A percentile compares a stretch with the other conserved stretches of the same genome.
These are phyloP conservation scores for Aspergillus steynii DNA, from an alignment of 495 filamentous ascomycete genomes.

Conservation along the genomic window DNA sequence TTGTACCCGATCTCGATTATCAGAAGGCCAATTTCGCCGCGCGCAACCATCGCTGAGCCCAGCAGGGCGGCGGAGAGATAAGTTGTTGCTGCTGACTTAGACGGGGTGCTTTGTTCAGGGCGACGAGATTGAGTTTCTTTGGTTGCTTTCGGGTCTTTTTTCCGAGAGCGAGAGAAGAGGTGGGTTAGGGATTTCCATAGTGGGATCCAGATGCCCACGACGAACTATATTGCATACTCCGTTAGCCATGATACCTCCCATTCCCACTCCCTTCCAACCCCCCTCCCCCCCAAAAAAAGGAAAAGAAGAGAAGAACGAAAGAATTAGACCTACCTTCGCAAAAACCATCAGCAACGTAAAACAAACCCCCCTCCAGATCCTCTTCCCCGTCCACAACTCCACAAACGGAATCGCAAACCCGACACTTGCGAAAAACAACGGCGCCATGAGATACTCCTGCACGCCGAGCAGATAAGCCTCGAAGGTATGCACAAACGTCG, in stretches of 20 bases:
- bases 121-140: neutral
- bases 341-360: conserved; percentile 67
- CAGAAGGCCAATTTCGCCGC: conserved; percentile 77
- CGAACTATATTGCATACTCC: conserved; percentile 18
- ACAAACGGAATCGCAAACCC: conserved; percentile 75
- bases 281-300: neutral
- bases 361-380: conserved; percentile 69
- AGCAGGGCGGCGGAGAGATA: conserved; percentile 42
- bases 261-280: neutral
- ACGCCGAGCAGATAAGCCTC: conserved; percentile 33
- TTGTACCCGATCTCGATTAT: conserved; percentile 66
- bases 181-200: conserved; percentile 11
- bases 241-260: neutral
- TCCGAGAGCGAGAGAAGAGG: neutral
- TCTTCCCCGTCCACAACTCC: conserved; percentile 58
- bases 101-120: too few relatives aligned
- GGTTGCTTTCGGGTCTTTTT: neutral
- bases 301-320: neutral
- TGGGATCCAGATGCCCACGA: conserved; percentile 35
- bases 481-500: conserved; percentile 37
- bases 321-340: conserved; percentile 49
- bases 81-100: too few relatives aligned
- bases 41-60: conserved; percentile 67
- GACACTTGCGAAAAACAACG: conserved; percentile 72
- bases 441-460: conserved; percentile 59